Evolutionary conservation across 495 filamentous ascomycete species (phyloP).

Genomic region (Aspergillus nanangensis): DNA sequence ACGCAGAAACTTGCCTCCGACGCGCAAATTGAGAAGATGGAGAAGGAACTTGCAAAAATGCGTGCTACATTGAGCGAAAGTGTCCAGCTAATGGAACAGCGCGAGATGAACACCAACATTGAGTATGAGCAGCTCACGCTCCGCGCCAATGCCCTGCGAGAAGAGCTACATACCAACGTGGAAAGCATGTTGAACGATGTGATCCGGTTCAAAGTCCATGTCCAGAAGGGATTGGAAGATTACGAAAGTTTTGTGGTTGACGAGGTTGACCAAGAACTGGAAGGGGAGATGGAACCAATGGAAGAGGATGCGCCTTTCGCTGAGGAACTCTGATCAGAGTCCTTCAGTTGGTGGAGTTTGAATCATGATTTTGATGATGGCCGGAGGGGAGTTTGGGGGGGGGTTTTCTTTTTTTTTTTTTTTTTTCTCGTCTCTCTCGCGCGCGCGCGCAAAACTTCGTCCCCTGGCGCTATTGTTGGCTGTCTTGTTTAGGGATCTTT

Average conservation of each 20-base stretch:
- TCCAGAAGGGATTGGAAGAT: slow-evolving; percentile 86
- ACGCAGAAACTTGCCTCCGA: slow-evolving; percentile 84
- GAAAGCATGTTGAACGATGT: slow-evolving; percentile 95
- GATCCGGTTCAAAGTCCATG: slow-evolving; percentile 96
- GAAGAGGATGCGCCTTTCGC: slow-evolving; percentile 17
- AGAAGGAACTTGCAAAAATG: slow-evolving; percentile 95
- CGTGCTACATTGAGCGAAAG: slow-evolving; percentile 76
- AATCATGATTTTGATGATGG: slow-evolving; percentile 14
- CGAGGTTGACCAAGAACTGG: slow-evolving; percentile 81
- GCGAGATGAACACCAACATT: slow-evolving; percentile 94
- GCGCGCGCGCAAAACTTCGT: background rate
- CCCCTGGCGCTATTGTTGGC: no score
- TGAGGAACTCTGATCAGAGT: slow-evolving; percentile 24
- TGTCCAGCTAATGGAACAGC: slow-evolving; percentile 88
- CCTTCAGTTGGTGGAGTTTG: background rate
- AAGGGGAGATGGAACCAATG: slow-evolving; percentile 34
- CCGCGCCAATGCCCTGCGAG: slow-evolving; percentile 75
- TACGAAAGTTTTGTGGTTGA: slow-evolving; percentile 90
- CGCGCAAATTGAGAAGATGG: slow-evolving; percentile 95
- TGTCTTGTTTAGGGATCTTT: no score
- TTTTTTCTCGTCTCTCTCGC: background rate
- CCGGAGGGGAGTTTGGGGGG: background rate
- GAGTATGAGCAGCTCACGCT: slow-evolving; percentile 93
- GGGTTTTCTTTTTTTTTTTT: background rate
- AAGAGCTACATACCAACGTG: slow-evolving; percentile 92